phyloP scores from a whole-genome alignment of 2,329 filamentous ascomycete species.

The Incumbomyces delicatus region DNA sequence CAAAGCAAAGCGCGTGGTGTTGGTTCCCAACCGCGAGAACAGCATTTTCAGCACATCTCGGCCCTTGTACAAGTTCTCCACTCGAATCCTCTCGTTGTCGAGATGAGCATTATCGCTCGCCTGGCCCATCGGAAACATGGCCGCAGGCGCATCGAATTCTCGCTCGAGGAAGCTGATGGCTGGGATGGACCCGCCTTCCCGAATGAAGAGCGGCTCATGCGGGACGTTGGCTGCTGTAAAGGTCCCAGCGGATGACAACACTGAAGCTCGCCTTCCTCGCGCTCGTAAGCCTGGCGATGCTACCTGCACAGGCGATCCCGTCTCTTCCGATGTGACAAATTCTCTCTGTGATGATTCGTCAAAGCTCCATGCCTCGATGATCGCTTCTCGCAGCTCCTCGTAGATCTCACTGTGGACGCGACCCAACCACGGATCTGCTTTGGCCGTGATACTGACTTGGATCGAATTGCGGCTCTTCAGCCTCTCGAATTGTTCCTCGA shows the following conservation, averaged over 20 bases:
- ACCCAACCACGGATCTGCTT: slow-evolving; percentile 92
- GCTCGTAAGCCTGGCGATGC: slow-evolving; percentile 17
- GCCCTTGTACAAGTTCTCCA: slow-evolving; percentile 82
- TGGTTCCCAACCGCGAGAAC: slow-evolving; percentile 42
- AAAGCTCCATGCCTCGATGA: slow-evolving; percentile 69
- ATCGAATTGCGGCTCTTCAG: slow-evolving; percentile 75
- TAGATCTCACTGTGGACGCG: slow-evolving; percentile 88
- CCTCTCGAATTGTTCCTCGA: slow-evolving; percentile 59
- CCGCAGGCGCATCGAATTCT: slow-evolving; percentile 17
- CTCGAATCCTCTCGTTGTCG: slow-evolving; percentile 83
- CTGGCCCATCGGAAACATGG: slow-evolving; percentile 72
- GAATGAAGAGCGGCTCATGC: slow-evolving; percentile 59
- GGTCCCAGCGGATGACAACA: slow-evolving; percentile 24
- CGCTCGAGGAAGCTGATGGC: slow-evolving; percentile 65
- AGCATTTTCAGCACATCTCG: slow-evolving; percentile 83
- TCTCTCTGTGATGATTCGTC: slow-evolving; percentile 15
- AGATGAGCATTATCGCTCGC: slow-evolving; percentile 89
- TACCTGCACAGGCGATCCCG: slow-evolving; percentile 17
- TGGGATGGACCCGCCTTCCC: slow-evolving; percentile 91
- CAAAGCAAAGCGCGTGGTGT: neutral
- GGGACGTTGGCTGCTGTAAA: slow-evolving; percentile 16
- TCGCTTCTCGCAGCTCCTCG: slow-evolving; percentile 72
- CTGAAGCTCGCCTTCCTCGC: slow-evolving; percentile 27
- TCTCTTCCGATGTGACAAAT: slow-evolving; percentile 24
- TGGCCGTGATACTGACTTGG: slow-evolving; percentile 76